Evolutionary conservation across 345 rosid species (phyloP).

Genomic region (Euphorbia tirucalli): DNA sequence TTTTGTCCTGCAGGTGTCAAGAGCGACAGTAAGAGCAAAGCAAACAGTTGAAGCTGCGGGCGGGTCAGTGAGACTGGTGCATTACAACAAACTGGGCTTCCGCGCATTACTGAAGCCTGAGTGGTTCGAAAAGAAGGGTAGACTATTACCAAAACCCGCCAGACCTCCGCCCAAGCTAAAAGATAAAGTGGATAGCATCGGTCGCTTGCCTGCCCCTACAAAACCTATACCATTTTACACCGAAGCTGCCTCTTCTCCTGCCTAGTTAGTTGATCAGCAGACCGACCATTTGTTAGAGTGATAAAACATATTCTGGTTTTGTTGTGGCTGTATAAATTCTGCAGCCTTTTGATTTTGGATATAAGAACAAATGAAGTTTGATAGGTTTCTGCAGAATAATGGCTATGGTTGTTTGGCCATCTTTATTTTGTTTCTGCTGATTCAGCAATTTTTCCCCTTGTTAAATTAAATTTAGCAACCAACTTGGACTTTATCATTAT

Average conservation of each 20-base stretch:
- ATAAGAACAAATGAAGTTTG: neutral
- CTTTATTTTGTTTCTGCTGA: too few relatives aligned
- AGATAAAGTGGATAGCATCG: conserved; percentile 90
- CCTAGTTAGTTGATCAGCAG: conserved; percentile 5
- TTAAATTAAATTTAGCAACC: too few relatives aligned
- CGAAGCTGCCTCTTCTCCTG: conserved; percentile 33
- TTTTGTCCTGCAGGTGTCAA: conserved; percentile 55
- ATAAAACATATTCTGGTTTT: neutral
- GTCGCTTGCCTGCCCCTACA: conserved; percentile 84
- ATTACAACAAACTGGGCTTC: conserved; percentile 86
- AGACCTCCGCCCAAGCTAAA: conserved; percentile 91
- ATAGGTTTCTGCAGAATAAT: neutral
- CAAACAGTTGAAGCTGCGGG: conserved; percentile 88
- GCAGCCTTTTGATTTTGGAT: conserved; percentile 1
- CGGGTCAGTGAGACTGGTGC: conserved; percentile 83
- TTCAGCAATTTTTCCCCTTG: too few relatives aligned
- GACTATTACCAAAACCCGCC: conserved; percentile 81
- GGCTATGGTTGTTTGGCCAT: neutral
- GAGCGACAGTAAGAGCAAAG: conserved; percentile 89
- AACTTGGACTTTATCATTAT: too few relatives aligned
- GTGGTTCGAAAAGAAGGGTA: conserved; percentile 95
- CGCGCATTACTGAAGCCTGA: conserved; percentile 86
- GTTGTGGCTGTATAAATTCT: neutral
- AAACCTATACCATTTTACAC: conserved; percentile 71
- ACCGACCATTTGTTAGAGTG: neutral